These are phyloP conservation scores for Urostyla sp. DNA, from an alignment of 73 alveolate genomes.

Conservation along the genomic window DNA sequence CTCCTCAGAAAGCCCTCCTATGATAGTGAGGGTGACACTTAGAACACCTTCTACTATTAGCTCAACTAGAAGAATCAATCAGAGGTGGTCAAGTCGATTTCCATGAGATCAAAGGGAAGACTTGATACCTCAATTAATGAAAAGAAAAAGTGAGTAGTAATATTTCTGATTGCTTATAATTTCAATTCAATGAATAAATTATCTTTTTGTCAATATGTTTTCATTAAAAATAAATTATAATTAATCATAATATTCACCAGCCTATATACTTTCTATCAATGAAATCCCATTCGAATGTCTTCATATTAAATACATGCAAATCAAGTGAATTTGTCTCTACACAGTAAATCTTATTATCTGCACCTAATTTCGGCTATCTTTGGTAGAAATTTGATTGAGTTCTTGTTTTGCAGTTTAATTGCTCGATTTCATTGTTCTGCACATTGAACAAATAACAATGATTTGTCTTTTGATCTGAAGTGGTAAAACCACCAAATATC, in stretches of 20 bases:
- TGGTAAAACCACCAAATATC: conserved; percentile 74
- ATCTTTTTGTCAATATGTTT: no score
- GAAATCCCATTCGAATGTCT: conserved; percentile 61
- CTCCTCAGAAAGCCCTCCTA: no score
- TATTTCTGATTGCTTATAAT: no score
- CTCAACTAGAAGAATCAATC: no score
- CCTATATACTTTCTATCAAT: conserved; percentile 68
- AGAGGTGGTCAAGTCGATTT: no score
- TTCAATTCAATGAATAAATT: no score
- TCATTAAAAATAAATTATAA: no score
- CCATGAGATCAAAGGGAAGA: no score
- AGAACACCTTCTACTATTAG: no score
- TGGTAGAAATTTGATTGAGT: conserved; percentile 69
- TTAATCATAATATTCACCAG: conserved; percentile 42
- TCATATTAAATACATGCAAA: conserved; percentile 58
- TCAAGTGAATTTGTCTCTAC: conserved; percentile 76
- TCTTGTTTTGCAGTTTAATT: conserved; percentile 48
- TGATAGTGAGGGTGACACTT: no score
- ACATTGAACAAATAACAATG: conserved; percentile 69
- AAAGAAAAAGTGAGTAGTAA: no score
- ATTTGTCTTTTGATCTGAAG: conserved; percentile 67
- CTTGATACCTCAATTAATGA: no score
- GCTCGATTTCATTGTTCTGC: conserved; percentile 70
- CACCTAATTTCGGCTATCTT: conserved; percentile 71
- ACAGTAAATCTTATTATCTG: conserved; percentile 68